Evolutionary conservation across 176 grass and related monocot species (phyloP), one percentile per base, ranked within the genome.

Genomic region (Aegilops umbellulata): DNA sequence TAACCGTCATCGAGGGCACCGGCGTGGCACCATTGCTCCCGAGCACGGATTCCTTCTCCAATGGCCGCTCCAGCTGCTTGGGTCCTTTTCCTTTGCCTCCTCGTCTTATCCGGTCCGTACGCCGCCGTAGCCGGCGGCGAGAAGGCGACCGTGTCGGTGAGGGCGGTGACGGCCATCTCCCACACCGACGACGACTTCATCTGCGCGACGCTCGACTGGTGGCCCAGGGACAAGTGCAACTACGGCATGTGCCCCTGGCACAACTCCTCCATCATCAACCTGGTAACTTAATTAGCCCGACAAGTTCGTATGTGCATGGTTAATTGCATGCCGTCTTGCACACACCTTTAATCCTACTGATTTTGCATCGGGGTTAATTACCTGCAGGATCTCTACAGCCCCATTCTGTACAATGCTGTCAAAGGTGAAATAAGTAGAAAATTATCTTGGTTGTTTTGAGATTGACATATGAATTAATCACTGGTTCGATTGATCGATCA

Each of bases 201-300:
- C 67, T 94, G 92, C 44, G 89, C 86, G 34, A 91, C 89, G 29
- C 51, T 91, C 15, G 92, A 94, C 85, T 94, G 92, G 92, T 94
- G 89, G 92, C 92, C 92, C 9, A 88, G 26, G 44, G 92, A 94
- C 25, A 91, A 94, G 80, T 94, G 92, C 57, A 60, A 94, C 69
- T 91, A 88, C 32, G 86, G 79, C 38, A 80, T 84, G 73, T 94
- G 92, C 49, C 79, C 86, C 30, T 91, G 89, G 86, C 41, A 85
- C 22, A 69, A 81, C 47, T 61, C 92, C 47, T 94, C 92, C 77
- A 94, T 94, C 60, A 34, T 88, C 22, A 91, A 94, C 79, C 82
- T 94, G 89, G 92, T 94, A 82, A 27, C 55, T 9, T 73, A 10
- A 25, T 16, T 42, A 17, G 8, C 25, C 46, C 58, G 3, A 26